Evolutionary conservation across 768 basidiomycete species (phyloP).

Genomic region (Boletus eberwhitei): DNA sequence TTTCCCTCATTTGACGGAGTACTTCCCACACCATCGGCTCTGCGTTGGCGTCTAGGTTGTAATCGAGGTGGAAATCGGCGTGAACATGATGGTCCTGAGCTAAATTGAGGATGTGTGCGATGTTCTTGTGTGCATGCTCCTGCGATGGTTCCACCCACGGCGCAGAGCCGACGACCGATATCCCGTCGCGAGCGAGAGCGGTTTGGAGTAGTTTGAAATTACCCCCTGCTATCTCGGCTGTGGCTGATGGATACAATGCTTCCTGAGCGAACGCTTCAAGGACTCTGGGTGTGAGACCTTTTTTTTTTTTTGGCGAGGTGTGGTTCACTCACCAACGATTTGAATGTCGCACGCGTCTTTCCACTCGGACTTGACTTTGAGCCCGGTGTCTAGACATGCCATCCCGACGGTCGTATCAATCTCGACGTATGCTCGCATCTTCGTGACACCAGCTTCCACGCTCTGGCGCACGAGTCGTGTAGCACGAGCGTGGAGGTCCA

Average conservation of each 20-base stretch:
- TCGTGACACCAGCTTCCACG: constrained; percentile 58
- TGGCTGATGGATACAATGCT: constrained; percentile 42
- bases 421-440: constrained; percentile 68
- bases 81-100: constrained; percentile 38
- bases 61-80: constrained; percentile 67
- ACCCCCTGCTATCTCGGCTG: constrained; percentile 35
- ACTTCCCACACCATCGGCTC: constrained; percentile 57
- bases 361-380: constrained; percentile 46
- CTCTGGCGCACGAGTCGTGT: constrained; percentile 53
- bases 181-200: constrained; percentile 38
- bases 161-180: constrained; percentile 59
- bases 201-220: constrained; percentile 46
- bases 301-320: background rate
- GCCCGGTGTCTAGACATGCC: constrained; percentile 51
- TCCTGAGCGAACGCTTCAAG: constrained; percentile 59
- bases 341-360: constrained; percentile 50
- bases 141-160: constrained; percentile 58
- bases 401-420: constrained; percentile 53
- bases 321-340: constrained; percentile 44
- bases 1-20: constrained; percentile 38
- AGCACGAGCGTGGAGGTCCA: constrained; percentile 52
- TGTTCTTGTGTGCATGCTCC: constrained; percentile 49
- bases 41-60: constrained; percentile 50
- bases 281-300: background rate
- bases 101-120: constrained; percentile 48